These are phyloP conservation scores for Madurella mycetomatis DNA, from an alignment of 2,329 filamentous ascomycete species.

Conservation along the genomic window DNA sequence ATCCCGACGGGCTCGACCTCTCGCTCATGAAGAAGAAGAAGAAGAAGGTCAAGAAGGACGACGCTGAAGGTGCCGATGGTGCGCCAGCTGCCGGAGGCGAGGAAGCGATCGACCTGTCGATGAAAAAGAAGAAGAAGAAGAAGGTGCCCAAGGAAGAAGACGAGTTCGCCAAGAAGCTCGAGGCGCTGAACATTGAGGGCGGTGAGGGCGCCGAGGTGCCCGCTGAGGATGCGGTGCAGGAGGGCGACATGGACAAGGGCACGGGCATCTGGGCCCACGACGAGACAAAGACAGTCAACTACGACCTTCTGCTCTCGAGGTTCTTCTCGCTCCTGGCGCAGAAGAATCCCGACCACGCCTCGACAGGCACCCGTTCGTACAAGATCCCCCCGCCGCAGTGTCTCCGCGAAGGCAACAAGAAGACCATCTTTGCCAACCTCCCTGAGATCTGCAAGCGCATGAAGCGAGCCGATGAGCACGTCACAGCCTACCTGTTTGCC, in stretches of 20 bases:
- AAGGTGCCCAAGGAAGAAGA: slow-evolving; percentile 46
- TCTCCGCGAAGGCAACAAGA: slow-evolving; percentile 99
- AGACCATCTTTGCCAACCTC: slow-evolving; percentile 99
- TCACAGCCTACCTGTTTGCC: slow-evolving; percentile 94
- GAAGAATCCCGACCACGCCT: slow-evolving; percentile 93
- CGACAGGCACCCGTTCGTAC: slow-evolving; percentile 87
- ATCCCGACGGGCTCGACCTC: slow-evolving; percentile 50
- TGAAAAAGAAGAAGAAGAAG: slow-evolving; percentile 82
- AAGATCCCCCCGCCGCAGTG: slow-evolving; percentile 99
- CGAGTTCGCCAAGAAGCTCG: slow-evolving; percentile 31
- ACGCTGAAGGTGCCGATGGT: slow-evolving; percentile 48
- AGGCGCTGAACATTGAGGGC: slow-evolving; percentile 37
- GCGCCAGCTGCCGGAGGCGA: slow-evolving; percentile 45
- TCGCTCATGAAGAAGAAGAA: slow-evolving; percentile 77
- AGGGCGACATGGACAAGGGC: slow-evolving; percentile 78
- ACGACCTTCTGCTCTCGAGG: slow-evolving; percentile 77
- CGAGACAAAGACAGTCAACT: slow-evolving; percentile 71
- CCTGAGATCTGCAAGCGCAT: slow-evolving; percentile 98
- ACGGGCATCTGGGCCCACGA: slow-evolving; percentile 90
- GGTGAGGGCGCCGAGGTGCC: slow-evolving; percentile 54
- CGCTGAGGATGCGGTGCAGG: slow-evolving; percentile 51
- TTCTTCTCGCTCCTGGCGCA: slow-evolving; percentile 94
- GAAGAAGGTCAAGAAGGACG: slow-evolving; percentile 52
- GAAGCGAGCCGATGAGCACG: slow-evolving; percentile 97
- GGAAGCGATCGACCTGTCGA: slow-evolving; percentile 44